Conservation (phyloP, 164 flowering plant species). For the Vitis labrusca region DNA sequence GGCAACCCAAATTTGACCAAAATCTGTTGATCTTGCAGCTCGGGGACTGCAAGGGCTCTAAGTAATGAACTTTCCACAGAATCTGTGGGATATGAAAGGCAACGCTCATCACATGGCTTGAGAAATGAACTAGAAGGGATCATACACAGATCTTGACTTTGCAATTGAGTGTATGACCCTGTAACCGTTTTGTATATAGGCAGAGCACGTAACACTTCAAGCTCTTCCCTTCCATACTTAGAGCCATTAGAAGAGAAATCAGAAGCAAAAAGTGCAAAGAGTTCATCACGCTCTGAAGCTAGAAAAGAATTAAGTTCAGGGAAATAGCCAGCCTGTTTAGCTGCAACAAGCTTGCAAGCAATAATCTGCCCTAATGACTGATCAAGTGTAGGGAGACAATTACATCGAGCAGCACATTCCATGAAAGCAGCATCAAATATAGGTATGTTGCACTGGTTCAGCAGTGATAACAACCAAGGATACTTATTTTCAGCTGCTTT, state of each 20-base stretch:
- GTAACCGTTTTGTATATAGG: conserved; percentile 79
- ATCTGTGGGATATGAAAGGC: conserved; percentile 60
- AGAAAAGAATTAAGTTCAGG: conserved; percentile 56
- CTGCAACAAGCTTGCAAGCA: conserved; percentile 77
- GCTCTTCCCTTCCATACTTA: conserved; percentile 62
- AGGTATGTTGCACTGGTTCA: conserved; percentile 90
- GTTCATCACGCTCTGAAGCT: conserved; percentile 58
- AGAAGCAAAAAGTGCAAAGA: conserved; percentile 67
- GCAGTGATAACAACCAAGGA: conserved; percentile 85
- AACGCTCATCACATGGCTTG: conserved; percentile 69
- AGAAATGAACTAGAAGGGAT: conserved; percentile 79
- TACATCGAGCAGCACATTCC: conserved; percentile 59
- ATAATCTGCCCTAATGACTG: conserved; percentile 78
- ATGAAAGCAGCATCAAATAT: conserved; percentile 65
- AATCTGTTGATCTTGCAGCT: conserved; percentile 77
- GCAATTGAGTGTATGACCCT: conserved; percentile 66
- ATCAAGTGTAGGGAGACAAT: conserved; percentile 56
- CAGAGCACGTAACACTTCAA: conserved; percentile 71
- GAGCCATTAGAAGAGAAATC: conserved; percentile 60
- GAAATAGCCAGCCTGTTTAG: conserved; percentile 78
- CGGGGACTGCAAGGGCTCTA: conserved; percentile 75
- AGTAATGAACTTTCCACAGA: conserved; percentile 56
- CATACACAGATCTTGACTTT: conserved; percentile 64
- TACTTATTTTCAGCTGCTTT: conserved; percentile 41
- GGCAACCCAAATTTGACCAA: conserved; percentile 88